These are phyloP conservation scores for Centella asiatica DNA, from an alignment of 129 eudicot species.

Conservation along the genomic window DNA sequence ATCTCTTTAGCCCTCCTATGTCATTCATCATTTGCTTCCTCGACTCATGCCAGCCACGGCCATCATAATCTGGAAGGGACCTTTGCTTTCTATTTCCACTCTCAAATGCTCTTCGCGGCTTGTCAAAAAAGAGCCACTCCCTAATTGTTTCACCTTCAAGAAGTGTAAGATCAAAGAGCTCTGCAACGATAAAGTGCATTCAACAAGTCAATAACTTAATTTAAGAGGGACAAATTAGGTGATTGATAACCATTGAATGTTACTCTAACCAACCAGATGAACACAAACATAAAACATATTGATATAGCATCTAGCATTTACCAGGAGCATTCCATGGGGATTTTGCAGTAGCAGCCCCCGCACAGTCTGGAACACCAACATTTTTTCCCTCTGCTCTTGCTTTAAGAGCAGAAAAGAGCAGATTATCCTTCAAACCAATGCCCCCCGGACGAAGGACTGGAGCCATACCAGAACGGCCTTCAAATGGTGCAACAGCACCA, in stretches of 20 bases:
- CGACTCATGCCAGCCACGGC: constrained; percentile 99
- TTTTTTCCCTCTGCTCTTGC: constrained; percentile 83
- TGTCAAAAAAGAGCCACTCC: constrained; percentile 93
- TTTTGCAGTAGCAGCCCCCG: constrained; percentile 95
- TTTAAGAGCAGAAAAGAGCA: constrained; percentile 88
- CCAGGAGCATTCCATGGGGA: constrained; percentile 99
- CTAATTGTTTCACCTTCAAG: constrained; percentile 86
- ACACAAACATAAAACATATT: background rate
- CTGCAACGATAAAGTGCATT: constrained; percentile 36
- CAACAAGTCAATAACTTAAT: background rate
- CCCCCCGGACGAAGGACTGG: constrained; percentile 96
- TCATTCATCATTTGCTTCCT: constrained; percentile 79
- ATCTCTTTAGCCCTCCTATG: constrained; percentile 77
- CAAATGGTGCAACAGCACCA: constrained; percentile 75
- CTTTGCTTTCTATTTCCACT: constrained; percentile 96
- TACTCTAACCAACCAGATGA: too few species aligned
- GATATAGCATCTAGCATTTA: constrained; percentile 16
- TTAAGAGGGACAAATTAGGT: background rate
- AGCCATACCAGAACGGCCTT: constrained; percentile 78
- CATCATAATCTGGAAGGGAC: constrained; percentile 84
- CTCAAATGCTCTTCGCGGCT: constrained; percentile 95
- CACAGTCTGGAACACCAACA: constrained; percentile 95
- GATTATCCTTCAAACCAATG: constrained; percentile 80
- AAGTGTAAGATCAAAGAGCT: constrained; percentile 70
- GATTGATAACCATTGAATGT: background rate